These are phyloP conservation scores for Flammula alnicola DNA, from an alignment of 1,284 basidiomycete genomes.

Conservation along the genomic window DNA sequence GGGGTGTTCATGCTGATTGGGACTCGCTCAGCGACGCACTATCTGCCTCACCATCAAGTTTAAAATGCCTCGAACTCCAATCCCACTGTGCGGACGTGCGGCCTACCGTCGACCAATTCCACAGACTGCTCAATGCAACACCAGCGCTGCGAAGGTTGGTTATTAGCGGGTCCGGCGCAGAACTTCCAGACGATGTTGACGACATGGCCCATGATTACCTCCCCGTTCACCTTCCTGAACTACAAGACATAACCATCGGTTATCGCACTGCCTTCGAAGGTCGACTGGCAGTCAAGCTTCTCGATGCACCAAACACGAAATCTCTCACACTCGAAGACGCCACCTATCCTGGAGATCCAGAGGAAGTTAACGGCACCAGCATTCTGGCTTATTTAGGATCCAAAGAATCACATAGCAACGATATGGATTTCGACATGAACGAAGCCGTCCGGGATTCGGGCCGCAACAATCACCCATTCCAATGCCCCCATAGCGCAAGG, in stretches of 20 bases:
- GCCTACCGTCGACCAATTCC: slow-evolving; percentile 46
- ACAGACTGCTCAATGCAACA: slow-evolving; percentile 40
- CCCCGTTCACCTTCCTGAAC: slow-evolving; percentile 36
- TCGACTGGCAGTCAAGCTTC: slow-evolving; percentile 37
- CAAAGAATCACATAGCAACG: slow-evolving; percentile 19
- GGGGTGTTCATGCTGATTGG: slow-evolving; percentile 57
- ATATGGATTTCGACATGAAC: not conserved
- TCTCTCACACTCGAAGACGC: slow-evolving; percentile 44
- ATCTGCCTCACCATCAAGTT: slow-evolving; percentile 21
- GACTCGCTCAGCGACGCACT: slow-evolving; percentile 38
- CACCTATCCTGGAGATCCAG: slow-evolving; percentile 40
- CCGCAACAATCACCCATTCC: not conserved
- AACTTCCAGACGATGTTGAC: slow-evolving; percentile 29
- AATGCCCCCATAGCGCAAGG: not conserved
- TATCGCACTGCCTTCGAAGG: slow-evolving; percentile 43
- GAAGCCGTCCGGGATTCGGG: too few species aligned
- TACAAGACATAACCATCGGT: slow-evolving; percentile 41
- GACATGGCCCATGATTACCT: slow-evolving; percentile 29
- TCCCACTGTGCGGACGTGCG: slow-evolving; percentile 51
- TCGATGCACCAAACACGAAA: slow-evolving; percentile 40
- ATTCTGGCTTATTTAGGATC: slow-evolving; percentile 42
- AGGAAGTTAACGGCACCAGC: slow-evolving; percentile 40
- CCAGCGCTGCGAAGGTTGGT: slow-evolving; percentile 44
- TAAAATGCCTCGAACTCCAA: slow-evolving; percentile 47
- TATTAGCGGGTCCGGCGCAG: slow-evolving; percentile 49